A percentile compares a stretch with the other conserved stretches of the same genome.
phyloP scores from a whole-genome alignment of 176 grass and related monocot species.

The Saccharum spontaneum region DNA sequence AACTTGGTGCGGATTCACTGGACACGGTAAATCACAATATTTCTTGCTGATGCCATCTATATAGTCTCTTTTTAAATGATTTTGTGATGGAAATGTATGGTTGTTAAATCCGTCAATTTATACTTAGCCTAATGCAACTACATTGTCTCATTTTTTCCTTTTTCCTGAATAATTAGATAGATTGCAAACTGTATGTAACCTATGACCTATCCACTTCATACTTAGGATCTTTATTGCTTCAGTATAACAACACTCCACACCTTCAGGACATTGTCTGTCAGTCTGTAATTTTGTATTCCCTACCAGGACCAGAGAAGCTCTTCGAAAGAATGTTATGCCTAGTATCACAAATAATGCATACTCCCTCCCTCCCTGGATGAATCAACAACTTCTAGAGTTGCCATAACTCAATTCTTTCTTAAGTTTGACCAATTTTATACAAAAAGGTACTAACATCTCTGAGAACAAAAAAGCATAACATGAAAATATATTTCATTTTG shows the following conservation, averaged over 20 bases:
- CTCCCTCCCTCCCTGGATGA: no score
- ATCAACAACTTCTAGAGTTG: no score
- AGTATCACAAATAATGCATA: background rate
- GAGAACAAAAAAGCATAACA: background rate
- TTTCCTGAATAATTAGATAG: background rate
- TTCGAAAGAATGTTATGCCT: background rate
- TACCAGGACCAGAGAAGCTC: background rate
- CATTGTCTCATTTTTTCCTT: background rate
- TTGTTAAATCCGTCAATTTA: background rate
- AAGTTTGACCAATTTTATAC: background rate
- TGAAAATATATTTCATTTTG: background rate
- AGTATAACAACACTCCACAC: background rate
- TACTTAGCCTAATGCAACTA: background rate
- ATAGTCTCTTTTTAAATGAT: background rate
- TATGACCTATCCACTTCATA: background rate
- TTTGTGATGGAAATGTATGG: background rate
- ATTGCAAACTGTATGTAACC: background rate
- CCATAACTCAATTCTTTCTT: background rate
- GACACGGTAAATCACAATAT: slow-evolving; percentile 51
- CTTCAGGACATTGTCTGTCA: background rate
- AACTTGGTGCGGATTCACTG: slow-evolving; percentile 65
- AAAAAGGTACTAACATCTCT: background rate
- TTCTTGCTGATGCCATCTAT: background rate
- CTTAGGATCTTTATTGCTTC: background rate
- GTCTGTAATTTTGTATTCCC: background rate